phyloP scores from a whole-genome alignment of 2,329 filamentous ascomycete species.

The Leptographium procerum region DNA sequence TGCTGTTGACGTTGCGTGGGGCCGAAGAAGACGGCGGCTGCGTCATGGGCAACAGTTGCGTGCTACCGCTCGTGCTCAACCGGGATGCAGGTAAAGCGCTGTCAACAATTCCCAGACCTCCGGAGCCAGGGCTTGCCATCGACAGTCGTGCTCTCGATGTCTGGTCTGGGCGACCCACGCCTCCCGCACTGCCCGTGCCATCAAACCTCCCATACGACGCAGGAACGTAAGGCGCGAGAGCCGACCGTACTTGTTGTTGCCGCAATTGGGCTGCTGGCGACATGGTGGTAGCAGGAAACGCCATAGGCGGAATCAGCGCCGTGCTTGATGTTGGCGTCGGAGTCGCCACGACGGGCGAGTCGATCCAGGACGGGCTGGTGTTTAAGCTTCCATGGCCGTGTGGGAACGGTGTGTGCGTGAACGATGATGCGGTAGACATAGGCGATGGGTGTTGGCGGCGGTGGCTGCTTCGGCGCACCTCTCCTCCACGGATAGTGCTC shows the following conservation, averaged over 20 bases:
- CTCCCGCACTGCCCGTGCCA: no score
- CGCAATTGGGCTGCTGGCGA: neutral
- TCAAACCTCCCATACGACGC: constrained; percentile 9
- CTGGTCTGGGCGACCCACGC: no score
- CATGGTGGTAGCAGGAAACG: neutral
- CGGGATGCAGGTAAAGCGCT: no score
- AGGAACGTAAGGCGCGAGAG: constrained; percentile 11
- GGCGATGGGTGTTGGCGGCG: constrained; percentile 8
- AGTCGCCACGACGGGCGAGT: constrained; percentile 11
- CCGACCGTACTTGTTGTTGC: neutral
- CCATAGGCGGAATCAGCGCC: constrained; percentile 1
- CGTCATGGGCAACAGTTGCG: no score
- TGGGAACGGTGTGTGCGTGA: neutral
- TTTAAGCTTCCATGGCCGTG: neutral
- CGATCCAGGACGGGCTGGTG: neutral
- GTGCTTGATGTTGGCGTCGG: constrained; percentile 16
- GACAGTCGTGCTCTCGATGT: no score
- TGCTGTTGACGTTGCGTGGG: neutral
- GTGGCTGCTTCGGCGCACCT: no score
- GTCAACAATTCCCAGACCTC: no score
- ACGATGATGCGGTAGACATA: neutral
- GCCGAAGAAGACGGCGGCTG: no score
- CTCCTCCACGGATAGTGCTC: no score
- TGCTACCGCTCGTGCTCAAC: no score
- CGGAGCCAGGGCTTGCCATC: no score